Evolutionary conservation across 1,284 basidiomycete genomes (phyloP).

Genomic region (Bjerkandera adusta): DNA sequence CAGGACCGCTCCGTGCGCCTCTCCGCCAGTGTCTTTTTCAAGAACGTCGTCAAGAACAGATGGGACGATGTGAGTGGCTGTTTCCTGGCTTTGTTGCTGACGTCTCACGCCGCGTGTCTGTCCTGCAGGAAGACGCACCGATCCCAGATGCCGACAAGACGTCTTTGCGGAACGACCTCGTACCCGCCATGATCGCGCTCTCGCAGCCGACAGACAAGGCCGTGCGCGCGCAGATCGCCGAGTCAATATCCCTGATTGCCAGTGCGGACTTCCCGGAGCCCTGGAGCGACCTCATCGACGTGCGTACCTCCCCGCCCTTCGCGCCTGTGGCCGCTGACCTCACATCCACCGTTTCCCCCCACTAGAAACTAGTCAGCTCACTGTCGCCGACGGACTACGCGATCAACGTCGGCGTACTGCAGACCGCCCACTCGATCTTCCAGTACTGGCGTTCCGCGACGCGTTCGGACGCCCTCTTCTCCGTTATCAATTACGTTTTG

Average conservation of each 20-base stretch:
- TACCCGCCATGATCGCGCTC: slow-evolving; percentile 82
- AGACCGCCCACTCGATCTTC: slow-evolving; percentile 97
- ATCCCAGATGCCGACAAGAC: slow-evolving; percentile 67
- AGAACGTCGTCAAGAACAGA: slow-evolving; percentile 81
- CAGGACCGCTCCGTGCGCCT: slow-evolving; percentile 74
- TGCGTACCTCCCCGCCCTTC: slow-evolving; percentile 39
- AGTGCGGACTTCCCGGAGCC: slow-evolving; percentile 82
- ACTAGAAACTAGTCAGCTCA: slow-evolving; percentile 81
- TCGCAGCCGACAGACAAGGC: slow-evolving; percentile 64
- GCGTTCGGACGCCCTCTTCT: slow-evolving; percentile 84
- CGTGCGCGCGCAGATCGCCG: slow-evolving; percentile 82
- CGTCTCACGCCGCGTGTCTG: neutral
- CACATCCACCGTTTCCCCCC: neutral
- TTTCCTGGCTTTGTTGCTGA: neutral
- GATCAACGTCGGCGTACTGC: slow-evolving; percentile 86
- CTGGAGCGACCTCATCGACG: slow-evolving; percentile 87
- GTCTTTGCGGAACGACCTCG: slow-evolving; percentile 64
- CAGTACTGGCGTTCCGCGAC: slow-evolving; percentile 90
- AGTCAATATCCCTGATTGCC: slow-evolving; percentile 86
- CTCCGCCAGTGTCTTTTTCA: slow-evolving; percentile 84
- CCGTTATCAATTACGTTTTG: slow-evolving; percentile 92
- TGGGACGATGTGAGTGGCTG: slow-evolving; percentile 77
- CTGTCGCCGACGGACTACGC: slow-evolving; percentile 79
- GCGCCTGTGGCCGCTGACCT: too few relatives aligned
- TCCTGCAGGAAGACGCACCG: slow-evolving; percentile 57